Conservation (phyloP, 2,329 filamentous ascomycete species). For the Zymoseptoria ardabiliae region DNA sequence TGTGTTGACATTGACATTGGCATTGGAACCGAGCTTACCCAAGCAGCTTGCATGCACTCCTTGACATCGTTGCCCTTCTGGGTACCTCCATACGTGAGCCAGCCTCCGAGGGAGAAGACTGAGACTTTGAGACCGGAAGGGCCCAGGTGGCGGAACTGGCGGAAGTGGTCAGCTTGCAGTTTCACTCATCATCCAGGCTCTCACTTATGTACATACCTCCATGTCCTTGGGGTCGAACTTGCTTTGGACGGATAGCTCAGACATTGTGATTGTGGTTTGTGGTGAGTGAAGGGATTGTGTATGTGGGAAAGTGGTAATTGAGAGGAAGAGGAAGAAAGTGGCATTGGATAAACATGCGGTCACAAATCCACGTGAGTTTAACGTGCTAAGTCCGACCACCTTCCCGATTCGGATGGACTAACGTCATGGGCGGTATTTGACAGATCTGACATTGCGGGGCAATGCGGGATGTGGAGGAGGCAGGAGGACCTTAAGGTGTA, state of each 20-base stretch:
- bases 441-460: not conserved
- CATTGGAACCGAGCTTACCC: constrained; percentile 14
- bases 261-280: constrained; percentile 20
- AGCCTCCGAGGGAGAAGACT: constrained; percentile 43
- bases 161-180: not conserved
- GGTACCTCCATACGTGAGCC: constrained; percentile 43
- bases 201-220: constrained; percentile 8
- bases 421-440: not conserved
- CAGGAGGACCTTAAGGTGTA: not conserved
- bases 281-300: not conserved
- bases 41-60: constrained; percentile 44
- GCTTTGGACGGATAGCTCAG: constrained; percentile 31
- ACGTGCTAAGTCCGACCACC: not conserved
- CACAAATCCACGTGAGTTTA: not conserved
- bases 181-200: not conserved
- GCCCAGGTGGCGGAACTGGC: constrained; percentile 37
- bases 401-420: not conserved
- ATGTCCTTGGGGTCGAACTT: constrained; percentile 46
- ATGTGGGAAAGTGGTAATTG: not conserved
- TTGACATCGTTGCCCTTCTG: constrained; percentile 45
- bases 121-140: constrained; percentile 45
- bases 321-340: not conserved
- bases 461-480: not conserved
- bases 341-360: not conserved
- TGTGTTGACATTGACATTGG: not conserved